Conservation (phyloP, 805 yeast species). For the Barnettozyma botsteinii region DNA sequence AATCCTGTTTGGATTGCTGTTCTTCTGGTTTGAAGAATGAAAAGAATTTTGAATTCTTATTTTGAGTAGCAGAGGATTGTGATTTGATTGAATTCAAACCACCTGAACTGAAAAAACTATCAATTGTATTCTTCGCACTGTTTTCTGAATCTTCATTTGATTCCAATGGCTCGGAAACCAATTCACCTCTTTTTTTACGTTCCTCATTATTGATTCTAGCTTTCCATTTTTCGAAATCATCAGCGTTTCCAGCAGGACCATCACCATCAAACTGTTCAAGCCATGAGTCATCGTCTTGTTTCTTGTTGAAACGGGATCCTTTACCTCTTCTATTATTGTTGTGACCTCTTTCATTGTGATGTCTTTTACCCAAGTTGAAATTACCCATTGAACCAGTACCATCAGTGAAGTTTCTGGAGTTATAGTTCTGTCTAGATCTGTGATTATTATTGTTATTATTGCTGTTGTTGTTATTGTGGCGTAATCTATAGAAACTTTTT, state of each 20-base stretch:
- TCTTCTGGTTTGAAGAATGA: slow-evolving; percentile 24
- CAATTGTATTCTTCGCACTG: slow-evolving; percentile 19
- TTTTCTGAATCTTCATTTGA: slow-evolving; percentile 2
- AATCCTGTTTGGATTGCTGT: slow-evolving; percentile 2
- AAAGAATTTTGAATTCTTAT: slow-evolving; percentile 25
- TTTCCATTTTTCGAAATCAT: slow-evolving; percentile 37
- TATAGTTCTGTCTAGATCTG: slow-evolving; percentile 8
- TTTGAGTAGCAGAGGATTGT: slow-evolving; percentile 7
- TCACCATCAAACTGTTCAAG: slow-evolving; percentile 18
- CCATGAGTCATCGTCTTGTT: slow-evolving; percentile 20
- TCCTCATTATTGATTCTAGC: slow-evolving; percentile 33
- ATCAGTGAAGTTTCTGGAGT: slow-evolving; percentile 12
- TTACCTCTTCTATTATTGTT: slow-evolving; percentile 13
- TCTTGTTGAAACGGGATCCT: slow-evolving; percentile 13
- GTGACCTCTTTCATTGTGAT: slow-evolving; percentile 7
- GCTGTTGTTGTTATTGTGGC: slow-evolving; percentile 5
- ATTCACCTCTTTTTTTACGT: slow-evolving; percentile 29
- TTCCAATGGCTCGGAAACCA: slow-evolving; percentile 8
- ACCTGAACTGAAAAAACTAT: slow-evolving; percentile 19
- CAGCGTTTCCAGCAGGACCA: slow-evolving; percentile 22
- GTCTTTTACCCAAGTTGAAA: slow-evolving; percentile 20
- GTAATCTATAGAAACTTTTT: slow-evolving; percentile 20
- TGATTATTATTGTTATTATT: slow-evolving; percentile 5
- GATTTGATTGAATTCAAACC: slow-evolving; percentile 12
- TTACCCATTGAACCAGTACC: slow-evolving; percentile 27